These are phyloP conservation scores for Ganoderma sp. DNA, from an alignment of 1,284 basidiomycete genomes.

Conservation along the genomic window DNA sequence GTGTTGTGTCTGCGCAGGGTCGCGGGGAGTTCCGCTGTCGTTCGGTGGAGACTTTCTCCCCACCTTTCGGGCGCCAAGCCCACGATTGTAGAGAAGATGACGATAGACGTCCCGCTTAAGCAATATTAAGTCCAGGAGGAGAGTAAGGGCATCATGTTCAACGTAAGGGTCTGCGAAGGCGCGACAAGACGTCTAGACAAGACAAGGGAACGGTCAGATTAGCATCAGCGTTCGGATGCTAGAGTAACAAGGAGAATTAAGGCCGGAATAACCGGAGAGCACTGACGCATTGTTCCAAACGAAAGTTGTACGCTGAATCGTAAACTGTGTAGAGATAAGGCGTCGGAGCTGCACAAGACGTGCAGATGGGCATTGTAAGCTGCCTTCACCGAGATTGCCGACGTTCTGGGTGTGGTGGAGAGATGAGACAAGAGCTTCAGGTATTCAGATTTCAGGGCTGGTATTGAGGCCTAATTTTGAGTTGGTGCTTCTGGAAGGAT, in stretches of 20 bases:
- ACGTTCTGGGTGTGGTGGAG: background rate
- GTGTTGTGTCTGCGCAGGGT: slow-evolving; percentile 7
- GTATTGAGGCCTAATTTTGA: background rate
- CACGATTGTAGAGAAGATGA: slow-evolving; percentile 90
- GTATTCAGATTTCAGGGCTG: background rate
- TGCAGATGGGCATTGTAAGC: slow-evolving; percentile 80
- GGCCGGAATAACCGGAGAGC: slow-evolving; percentile 19
- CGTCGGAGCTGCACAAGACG: slow-evolving; percentile 71
- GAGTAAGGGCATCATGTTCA: slow-evolving; percentile 80
- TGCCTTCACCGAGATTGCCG: background rate
- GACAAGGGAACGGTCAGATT: slow-evolving; percentile 19
- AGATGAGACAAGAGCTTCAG: background rate
- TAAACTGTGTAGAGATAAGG: slow-evolving; percentile 85
- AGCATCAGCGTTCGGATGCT: slow-evolving; percentile 19
- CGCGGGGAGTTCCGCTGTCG: slow-evolving; percentile 3
- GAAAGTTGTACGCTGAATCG: slow-evolving; percentile 80
- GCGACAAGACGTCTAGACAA: slow-evolving; percentile 53
- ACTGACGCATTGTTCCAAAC: slow-evolving; percentile 81
- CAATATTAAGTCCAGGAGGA: slow-evolving; percentile 85
- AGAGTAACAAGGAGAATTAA: slow-evolving; percentile 17
- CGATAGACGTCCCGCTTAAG: slow-evolving; percentile 88
- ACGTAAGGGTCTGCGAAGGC: slow-evolving; percentile 89
- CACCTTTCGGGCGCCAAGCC: slow-evolving; percentile 61
- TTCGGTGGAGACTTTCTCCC: slow-evolving; percentile 26
- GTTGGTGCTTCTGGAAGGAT: background rate